phyloP scores from a whole-genome alignment of 345 rosid species.

The Hypericum androsaemum region DNA sequence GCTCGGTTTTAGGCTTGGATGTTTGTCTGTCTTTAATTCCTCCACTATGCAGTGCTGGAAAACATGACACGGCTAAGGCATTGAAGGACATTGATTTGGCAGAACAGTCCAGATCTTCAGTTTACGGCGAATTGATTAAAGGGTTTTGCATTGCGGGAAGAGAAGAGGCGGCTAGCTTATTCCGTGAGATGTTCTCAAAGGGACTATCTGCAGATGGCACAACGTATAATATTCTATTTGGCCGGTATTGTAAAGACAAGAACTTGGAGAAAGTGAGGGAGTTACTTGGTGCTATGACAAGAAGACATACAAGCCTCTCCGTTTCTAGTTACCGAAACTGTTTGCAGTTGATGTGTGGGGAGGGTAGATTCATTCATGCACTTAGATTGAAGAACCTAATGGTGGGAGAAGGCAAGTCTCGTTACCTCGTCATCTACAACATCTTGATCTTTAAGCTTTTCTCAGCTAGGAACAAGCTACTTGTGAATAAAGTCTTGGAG shows the following conservation, averaged over 20 bases:
- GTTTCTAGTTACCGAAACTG: conserved; percentile 38
- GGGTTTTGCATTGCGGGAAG: conserved; percentile 45
- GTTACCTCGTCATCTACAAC: conserved; percentile 33
- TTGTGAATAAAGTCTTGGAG: conserved; percentile 31
- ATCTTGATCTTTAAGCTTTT: conserved; percentile 48
- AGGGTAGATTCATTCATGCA: conserved; percentile 29
- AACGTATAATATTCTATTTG: conserved; percentile 30
- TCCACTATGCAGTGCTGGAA: conserved; percentile 29
- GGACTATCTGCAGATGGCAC: conserved; percentile 27
- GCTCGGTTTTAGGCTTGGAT: conserved; percentile 25
- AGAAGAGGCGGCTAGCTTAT: conserved; percentile 36
- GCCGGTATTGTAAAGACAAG: conserved; percentile 38
- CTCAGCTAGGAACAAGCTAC: conserved; percentile 23
- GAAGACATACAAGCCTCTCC: conserved; percentile 33
- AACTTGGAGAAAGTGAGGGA: conserved; percentile 33
- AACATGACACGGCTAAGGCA: conserved; percentile 27
- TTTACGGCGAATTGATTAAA: conserved; percentile 34
- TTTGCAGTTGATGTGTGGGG: conserved; percentile 40
- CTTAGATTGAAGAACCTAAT: conserved; percentile 42
- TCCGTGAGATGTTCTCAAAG: conserved; percentile 26
- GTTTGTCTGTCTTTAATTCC: conserved; percentile 42
- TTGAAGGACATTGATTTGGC: conserved; percentile 23
- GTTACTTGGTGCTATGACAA: conserved; percentile 35
- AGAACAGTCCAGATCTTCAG: conserved; percentile 22
- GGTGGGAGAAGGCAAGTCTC: conserved; percentile 25